Base-by-base conservation (phyloP, 2,329 filamentous ascomycete species). In the Nemania sp. region DNA sequence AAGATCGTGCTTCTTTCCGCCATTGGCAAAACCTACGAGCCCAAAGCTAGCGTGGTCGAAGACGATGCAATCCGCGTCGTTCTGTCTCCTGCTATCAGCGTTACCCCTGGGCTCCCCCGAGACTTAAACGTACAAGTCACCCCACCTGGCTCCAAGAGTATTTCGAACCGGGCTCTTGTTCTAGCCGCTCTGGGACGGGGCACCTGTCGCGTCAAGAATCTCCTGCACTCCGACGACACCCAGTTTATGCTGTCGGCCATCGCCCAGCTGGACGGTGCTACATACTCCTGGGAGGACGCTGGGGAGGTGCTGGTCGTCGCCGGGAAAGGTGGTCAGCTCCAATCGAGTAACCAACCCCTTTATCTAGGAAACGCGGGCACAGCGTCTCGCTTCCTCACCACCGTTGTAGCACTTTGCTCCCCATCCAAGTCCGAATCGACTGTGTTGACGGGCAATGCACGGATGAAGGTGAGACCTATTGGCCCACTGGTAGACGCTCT, bases 211-310 rank as follows among this genome's bases (percentile, higher is more conserved):
- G 89, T 99, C 70, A 92, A 84, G 72, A 97, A 99, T 65, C 77
- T 99, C 26, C 81, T 99, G 9, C 93, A 97, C 73, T 97, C 94
- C 0, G 94, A 97, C 65, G 94, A 99, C 68, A 96, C 92, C 0
- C 91, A 97, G 70, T 94, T 90, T 72, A 99, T 99, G 94, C 78
- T 99, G 39, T 91, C 91, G 52, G 93, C 94, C n/a, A 86, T 99
- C 52, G 82, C 83, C 22, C 86, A 87, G 65, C 82, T 99, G 20
- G 86, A 89, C 26, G 94, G 92, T 24, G 93, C 92, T 15, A 88
- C 88, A 0, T 97, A 95, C 74, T 83, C 86, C 1, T 99, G 93
- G 93, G 91, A 97, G 72, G 89, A 97, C 47, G 89, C 91, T 52
- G 94, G 94, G n/a, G 90, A 94, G 64, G 86, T 94, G 7, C 80